A percentile compares a stretch with the other conserved stretches of the same genome.
Conservation (phyloP, 129 eudicot species). For the Lactuca sativa region DNA sequence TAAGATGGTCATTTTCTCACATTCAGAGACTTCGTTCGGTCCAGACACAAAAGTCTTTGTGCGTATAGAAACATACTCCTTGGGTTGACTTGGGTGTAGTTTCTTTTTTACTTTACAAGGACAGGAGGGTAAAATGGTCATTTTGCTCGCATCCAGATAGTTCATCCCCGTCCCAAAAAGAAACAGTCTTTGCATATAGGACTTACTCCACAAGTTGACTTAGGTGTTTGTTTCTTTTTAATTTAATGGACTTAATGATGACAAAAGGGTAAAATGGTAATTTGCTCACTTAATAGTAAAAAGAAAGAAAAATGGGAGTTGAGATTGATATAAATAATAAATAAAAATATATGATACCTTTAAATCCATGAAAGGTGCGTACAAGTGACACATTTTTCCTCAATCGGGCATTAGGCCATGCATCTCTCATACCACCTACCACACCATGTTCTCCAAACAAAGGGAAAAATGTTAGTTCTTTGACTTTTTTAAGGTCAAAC, state of each 20-base stretch:
- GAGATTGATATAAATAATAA: background rate
- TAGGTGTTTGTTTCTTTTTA: too few relatives aligned
- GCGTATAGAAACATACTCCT: too few relatives aligned
- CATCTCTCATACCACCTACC: slow-evolving; percentile 98
- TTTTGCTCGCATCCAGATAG: too few relatives aligned
- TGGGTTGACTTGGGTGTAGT: too few relatives aligned
- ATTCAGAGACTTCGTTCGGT: too few relatives aligned
- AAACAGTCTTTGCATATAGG: too few relatives aligned
- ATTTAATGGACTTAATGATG: too few relatives aligned
- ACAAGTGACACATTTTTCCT: slow-evolving; percentile 85
- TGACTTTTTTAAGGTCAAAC: slow-evolving; percentile 3
- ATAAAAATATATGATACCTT: slow-evolving; percentile 46
- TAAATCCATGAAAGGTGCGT: slow-evolving; percentile 92
- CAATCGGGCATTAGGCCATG: slow-evolving; percentile 95
- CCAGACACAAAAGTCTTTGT: too few relatives aligned
- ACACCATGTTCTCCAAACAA: slow-evolving; percentile 84
- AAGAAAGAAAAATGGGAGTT: background rate
- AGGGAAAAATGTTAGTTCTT: slow-evolving; percentile 3
- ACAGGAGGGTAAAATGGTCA: too few relatives aligned
- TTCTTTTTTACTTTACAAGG: too few relatives aligned
- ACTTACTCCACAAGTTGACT: too few relatives aligned
- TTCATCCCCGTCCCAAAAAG: too few relatives aligned
- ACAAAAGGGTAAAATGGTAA: background rate
- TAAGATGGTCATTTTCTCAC: background rate
- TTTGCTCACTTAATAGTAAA: background rate